These are phyloP conservation scores for Hericium rajendrae DNA, from an alignment of 768 basidiomycete species.

Conservation along the genomic window DNA sequence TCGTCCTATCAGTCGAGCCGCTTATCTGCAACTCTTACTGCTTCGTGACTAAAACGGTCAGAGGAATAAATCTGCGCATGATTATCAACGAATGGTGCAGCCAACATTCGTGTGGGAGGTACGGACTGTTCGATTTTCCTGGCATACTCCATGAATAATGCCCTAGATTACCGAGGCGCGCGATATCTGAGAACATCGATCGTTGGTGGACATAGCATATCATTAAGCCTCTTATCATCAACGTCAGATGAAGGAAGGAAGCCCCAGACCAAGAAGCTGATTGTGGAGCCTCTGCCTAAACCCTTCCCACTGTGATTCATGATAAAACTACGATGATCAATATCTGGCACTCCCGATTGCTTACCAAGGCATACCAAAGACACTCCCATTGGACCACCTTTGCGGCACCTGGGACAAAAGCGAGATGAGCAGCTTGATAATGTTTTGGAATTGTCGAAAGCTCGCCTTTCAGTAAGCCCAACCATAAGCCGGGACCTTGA, in stretches of 20 bases:
- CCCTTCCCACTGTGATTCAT: constrained; percentile 2
- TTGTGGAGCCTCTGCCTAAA: constrained; percentile 1
- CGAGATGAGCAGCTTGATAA: background rate
- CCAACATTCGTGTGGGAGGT: no score
- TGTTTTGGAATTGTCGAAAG: background rate
- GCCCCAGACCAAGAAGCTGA: constrained; percentile 1
- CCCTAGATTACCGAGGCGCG: background rate
- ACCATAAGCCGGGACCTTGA: background rate
- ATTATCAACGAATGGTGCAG: background rate
- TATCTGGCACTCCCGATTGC: background rate
- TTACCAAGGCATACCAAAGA: background rate
- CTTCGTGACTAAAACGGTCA: background rate
- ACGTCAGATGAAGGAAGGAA: background rate
- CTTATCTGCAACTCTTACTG: background rate
- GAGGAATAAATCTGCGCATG: background rate
- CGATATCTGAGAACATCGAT: background rate
- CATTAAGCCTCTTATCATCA: background rate
- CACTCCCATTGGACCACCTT: background rate
- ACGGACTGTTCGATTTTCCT: background rate
- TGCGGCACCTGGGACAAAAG: background rate
- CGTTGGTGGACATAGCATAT: no score
- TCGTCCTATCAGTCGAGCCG: no score
- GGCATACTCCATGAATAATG: background rate
- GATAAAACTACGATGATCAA: background rate
- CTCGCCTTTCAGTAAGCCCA: background rate